Evolutionary conservation across 345 rosid species (phyloP).

Genomic region (Murraya koenigii): DNA sequence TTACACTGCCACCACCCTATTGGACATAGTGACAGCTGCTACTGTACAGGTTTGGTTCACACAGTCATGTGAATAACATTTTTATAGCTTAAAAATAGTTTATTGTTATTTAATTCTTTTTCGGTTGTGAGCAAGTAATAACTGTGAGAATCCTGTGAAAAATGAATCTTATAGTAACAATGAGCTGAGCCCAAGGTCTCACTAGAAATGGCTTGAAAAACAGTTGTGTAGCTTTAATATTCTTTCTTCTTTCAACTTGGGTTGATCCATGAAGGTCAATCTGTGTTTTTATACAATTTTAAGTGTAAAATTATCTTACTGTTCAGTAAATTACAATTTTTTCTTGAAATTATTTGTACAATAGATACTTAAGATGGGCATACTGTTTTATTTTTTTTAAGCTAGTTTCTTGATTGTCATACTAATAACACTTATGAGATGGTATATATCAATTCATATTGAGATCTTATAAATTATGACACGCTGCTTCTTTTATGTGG

Average conservation of each 20-base stretch:
- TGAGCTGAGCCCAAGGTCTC: neutral
- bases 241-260: neutral
- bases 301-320: neutral
- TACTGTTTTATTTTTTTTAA: neutral
- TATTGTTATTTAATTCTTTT: neutral
- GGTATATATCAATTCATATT: neutral
- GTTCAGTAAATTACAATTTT: neutral
- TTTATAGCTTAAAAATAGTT: neutral
- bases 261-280: neutral
- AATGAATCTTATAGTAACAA: neutral
- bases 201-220: neutral
- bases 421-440: neutral
- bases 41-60: constrained; percentile 77
- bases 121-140: neutral
- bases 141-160: neutral
- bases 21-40: constrained; percentile 95
- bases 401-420: neutral
- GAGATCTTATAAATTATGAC: neutral
- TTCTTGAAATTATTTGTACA: neutral
- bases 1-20: constrained; percentile 83
- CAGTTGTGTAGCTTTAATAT: neutral
- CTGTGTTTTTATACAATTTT: neutral
- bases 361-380: neutral
- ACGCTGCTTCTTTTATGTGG: neutral
- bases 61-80: neutral